Conservation (phyloP, 495 filamentous ascomycete genomes). For the Penicillium lividum region DNA sequence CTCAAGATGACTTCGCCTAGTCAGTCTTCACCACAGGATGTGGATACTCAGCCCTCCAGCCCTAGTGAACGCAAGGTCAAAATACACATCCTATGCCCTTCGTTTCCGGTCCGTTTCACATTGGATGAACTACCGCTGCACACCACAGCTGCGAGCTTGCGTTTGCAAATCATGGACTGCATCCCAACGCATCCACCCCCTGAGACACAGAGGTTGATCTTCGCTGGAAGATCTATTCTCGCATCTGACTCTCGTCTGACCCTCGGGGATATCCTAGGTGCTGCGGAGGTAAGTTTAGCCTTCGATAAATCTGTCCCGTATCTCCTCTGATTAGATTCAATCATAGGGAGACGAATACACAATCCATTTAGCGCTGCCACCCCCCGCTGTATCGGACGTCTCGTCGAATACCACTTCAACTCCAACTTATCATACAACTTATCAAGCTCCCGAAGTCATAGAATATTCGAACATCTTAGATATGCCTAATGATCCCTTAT, state of each 20-base stretch:
- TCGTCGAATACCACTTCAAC: background rate
- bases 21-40: background rate
- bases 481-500: no score
- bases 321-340: constrained; percentile 27
- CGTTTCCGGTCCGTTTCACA: constrained; percentile 53
- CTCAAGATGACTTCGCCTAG: background rate
- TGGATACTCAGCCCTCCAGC: background rate
- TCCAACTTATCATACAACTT: background rate
- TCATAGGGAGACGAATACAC: constrained; percentile 38
- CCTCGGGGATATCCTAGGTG: constrained; percentile 58
- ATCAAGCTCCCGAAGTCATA: background rate
- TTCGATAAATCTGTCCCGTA: background rate
- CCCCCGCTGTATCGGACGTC: background rate
- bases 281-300: constrained; percentile 51
- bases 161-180: constrained; percentile 55
- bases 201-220: constrained; percentile 63
- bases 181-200: constrained; percentile 55
- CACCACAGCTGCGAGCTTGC: constrained; percentile 61
- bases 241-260: constrained; percentile 48
- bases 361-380: constrained; percentile 63
- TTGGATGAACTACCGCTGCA: constrained; percentile 54
- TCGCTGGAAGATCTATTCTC: constrained; percentile 59
- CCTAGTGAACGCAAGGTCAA: constrained; percentile 35
- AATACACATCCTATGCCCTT: constrained; percentile 66
- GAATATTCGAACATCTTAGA: no score